Conservation (phyloP, 352 stramenopile species). For the Pythium utonaiense region DNA sequence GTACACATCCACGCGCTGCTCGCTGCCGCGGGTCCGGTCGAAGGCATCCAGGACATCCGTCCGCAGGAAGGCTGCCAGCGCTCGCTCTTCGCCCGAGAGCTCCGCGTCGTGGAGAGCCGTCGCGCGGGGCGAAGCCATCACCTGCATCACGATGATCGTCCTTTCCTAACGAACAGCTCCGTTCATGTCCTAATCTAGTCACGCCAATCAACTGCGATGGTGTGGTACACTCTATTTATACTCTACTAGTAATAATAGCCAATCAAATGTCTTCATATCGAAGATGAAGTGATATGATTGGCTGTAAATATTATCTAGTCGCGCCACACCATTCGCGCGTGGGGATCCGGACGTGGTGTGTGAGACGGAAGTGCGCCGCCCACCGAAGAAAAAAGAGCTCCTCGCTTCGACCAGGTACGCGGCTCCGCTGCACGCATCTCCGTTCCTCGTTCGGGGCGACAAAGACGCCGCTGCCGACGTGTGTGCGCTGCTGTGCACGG, state of each 20-base stretch:
- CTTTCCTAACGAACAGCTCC: no score
- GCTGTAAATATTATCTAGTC: conserved; percentile 5
- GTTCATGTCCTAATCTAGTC: conserved; percentile 10
- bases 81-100: conserved; percentile 21
- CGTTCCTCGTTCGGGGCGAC: not conserved
- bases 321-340: not conserved
- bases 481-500: not conserved
- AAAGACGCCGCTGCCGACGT: not conserved
- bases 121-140: conserved; percentile 8
- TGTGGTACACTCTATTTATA: conserved; percentile 5
- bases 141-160: not conserved
- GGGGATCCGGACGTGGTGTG: not conserved
- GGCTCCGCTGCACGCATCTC: not conserved
- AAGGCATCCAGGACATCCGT: conserved; percentile 34
- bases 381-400: conserved; percentile 4
- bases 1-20: conserved; percentile 50
- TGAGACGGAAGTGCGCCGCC: conserved; percentile 21
- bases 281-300: conserved; percentile 6
- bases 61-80: conserved; percentile 23
- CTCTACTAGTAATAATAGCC: not conserved
- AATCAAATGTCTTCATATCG: no score
- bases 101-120: not conserved
- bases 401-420: not conserved
- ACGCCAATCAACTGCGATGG: not conserved
- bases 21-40: conserved; percentile 28